These are phyloP conservation scores for Perkinsus marinus DNA, from an alignment of 169 alveolate genomes.

Conservation along the genomic window DNA sequence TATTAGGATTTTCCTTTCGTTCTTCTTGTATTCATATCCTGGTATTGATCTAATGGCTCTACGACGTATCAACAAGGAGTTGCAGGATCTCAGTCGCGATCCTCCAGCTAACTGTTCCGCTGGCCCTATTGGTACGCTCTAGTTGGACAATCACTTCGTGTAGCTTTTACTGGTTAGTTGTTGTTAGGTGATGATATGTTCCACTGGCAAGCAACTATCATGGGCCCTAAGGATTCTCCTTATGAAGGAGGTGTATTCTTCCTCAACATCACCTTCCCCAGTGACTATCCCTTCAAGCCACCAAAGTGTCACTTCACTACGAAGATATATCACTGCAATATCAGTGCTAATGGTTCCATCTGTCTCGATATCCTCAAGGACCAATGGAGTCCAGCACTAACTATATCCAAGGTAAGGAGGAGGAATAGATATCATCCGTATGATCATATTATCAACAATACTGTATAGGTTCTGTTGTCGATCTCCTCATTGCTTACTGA, in stretches of 20 bases:
- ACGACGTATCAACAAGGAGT: slow-evolving; percentile 83
- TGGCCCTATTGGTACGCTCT: slow-evolving; percentile 63
- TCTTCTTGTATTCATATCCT: background rate
- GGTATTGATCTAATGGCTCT: slow-evolving; percentile 55
- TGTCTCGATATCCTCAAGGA: slow-evolving; percentile 92
- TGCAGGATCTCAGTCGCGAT: slow-evolving; percentile 86
- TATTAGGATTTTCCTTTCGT: no score
- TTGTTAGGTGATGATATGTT: slow-evolving; percentile 81
- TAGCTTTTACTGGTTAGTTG: background rate
- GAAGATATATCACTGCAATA: slow-evolving; percentile 94
- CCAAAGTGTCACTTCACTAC: slow-evolving; percentile 95
- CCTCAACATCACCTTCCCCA: slow-evolving; percentile 92
- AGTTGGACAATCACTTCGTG: background rate
- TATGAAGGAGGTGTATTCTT: slow-evolving; percentile 96
- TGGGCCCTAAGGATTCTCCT: slow-evolving; percentile 96
- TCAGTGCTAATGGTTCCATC: slow-evolving; percentile 89
- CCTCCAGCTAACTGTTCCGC: slow-evolving; percentile 99
- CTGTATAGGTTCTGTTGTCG: slow-evolving; percentile 61
- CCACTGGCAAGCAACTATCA: slow-evolving; percentile 98
- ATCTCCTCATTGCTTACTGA: slow-evolving; percentile 94
- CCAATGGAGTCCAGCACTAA: slow-evolving; percentile 98
- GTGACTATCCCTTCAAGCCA: slow-evolving; percentile 99
- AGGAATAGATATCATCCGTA: background rate
- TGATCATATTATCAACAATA: background rate
- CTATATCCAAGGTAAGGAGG: slow-evolving; percentile 79